Evolutionary conservation across 1,284 basidiomycete species (phyloP), one percentile per base, ranked within the genome.

Genomic region (Pseudozyma flocculosa): DNA sequence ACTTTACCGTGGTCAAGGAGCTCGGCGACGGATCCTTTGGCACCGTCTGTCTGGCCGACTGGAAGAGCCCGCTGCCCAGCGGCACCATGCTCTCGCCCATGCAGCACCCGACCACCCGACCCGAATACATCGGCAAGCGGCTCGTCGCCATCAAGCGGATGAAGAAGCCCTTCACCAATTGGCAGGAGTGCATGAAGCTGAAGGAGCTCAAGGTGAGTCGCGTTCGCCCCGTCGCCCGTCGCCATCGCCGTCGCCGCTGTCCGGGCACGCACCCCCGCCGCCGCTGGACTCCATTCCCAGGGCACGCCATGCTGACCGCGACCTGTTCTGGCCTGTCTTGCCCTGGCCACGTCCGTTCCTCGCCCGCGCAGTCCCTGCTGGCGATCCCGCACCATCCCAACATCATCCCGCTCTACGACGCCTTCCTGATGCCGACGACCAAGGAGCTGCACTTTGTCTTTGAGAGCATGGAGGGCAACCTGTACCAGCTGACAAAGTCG

Each of bases 391-490:
- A 88, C 77, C 95, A 99, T 80, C 90, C 90, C 38, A 93, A 95
- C 79, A 92, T 97, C 81, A 97, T 99, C 78, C 93, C 95, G 47
- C 84, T 99, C 61, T 98, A 98, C 83, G 95, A 99, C 80, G 94
- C 92, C 73, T 99, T 97, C 81, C 88, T 97, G 69, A 86, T 93
- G 43, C 93, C 93, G 1, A 84, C 86, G 61, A 86, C 90, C 49
- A 90, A 89, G 79, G 92, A 98, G 80, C 89, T 99, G 68, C 96
- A 97, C 80, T 97, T 98, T 78, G 95, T 98, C 46, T 98, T 99
- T 79, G 95, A 99, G 81, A 93, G 92, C 78, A 98, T 99, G 95
- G 95, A 99, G 80, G 95, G 95, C 70, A 98, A 99, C 80, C 85
- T 99, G 53, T 98, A 95, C 80, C 95, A 99, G 80, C 88, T 99